Base-by-base conservation (phyloP, 2,329 filamentous ascomycete species). In the Colletotrichum sp. region DNA sequence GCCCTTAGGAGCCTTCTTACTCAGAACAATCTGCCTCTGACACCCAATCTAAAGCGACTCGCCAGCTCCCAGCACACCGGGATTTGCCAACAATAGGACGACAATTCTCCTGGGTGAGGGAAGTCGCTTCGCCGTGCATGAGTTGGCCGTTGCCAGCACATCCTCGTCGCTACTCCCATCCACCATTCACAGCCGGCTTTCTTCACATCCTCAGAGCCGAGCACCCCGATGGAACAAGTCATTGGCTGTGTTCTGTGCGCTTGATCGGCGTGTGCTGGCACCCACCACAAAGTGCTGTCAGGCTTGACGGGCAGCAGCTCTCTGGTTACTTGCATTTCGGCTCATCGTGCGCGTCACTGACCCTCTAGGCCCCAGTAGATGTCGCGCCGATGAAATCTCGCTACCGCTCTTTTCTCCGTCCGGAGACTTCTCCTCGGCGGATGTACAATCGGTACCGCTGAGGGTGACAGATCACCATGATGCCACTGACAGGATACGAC, bases 91-190 rank as follows among this genome's bases (percentile, higher is more conserved):
- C 55, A 21, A 59, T 43, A 62, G 61, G 55, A 43, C 30, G 18
- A 71, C 28, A 28, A 66, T 68, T n/a, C 56, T 61, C 59, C 66
- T 70, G 21, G 18, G 58, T 62, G 12, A 62, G n/a, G 43, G 38
- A 26, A 28, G 63, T 65, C 69, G 58, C 16, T 69, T 75, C 64
- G 71, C 55, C 67, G 52, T 76, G 79, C 78, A 79, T 79, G 78
- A 77, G 77, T 64, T 77, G 73, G 76, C 74, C 73, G 73, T 59
- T 81, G 79, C 78, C 79, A 81, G 73, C 80, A 76, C 80, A 81
- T 78, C 78, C 71, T 75, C 76, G 76, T 73, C 71, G 74, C 67
- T 71, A 62, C 73, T n/a, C 75, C 71, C 73, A 65, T 75, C 38
- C 69, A 43, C 71, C 71, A 69, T 36, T 26, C 48, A 68, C 65